Base-by-base conservation (phyloP, 305 asterid genomes). In the Salvia sclarea region DNA sequence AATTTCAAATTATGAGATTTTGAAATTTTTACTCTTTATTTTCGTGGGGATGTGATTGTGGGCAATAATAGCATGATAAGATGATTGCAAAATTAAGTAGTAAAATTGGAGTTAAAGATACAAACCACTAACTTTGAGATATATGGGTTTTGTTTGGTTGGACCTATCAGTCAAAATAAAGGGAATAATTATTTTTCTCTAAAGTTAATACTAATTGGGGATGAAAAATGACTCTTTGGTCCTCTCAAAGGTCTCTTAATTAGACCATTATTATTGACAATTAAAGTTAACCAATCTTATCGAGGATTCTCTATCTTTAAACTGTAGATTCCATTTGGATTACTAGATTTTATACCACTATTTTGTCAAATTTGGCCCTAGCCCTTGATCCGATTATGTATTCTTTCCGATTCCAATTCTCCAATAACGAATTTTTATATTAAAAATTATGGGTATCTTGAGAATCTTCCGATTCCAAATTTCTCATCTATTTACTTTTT, bases 281-380 rank as follows among this genome's bases (percentile, higher is more conserved):
- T 48, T 72, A 74, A 75, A 71, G 67, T 66, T 62, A 70, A 54
- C 59, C 66, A 64, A 68, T 72, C 82, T 78, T 68, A 77, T 68
- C 55, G 38, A 8, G 71, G 71, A 68, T 68, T 70, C 73, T 70
- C 66, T 45, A 62, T 74, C 73, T 76, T 64, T 57, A 56, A 55
- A 71, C 57, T 64, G 74, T 74, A 68, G 81, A 83, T 85, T 85
- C 88, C 88, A 78, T 74, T 80, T 72, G 75, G 89, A 85, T 85
- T 76, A 71, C 76, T 72, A 85, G 83, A 79, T 79, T 71, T 77
- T 75, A 79, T 79, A 77, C 84, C 76, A 56, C 61, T 62, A 61
- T 56, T 67, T 75, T 72, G 68, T 79, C 68, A 70, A 71, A 24
- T 16, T 60, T 66, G 60, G 75, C 33, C 64, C 77, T 61, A 35